Conservation (phyloP, 2,329 filamentous ascomycete species). For the Penicillium olsonii region DNA sequence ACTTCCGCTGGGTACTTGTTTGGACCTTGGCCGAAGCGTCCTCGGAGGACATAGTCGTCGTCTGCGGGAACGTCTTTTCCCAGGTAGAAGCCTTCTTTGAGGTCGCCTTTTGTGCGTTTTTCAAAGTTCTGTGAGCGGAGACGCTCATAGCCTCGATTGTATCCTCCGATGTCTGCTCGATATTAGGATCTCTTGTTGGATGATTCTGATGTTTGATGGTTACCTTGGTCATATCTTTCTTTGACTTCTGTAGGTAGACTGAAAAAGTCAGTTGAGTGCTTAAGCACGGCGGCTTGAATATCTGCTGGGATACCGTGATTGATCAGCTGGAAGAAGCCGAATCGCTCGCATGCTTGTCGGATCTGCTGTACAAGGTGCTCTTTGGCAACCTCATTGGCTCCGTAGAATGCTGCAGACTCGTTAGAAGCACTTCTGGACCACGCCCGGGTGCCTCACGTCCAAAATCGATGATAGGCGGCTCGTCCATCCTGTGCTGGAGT, state of each 20-base stretch:
- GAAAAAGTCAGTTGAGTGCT: conserved; percentile 51
- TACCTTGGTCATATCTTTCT: conserved; percentile 25
- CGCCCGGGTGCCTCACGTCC: not conserved
- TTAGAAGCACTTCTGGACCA: not conserved
- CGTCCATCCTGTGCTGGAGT: conserved; percentile 1
- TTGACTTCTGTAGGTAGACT: conserved; percentile 36
- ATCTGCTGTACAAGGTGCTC: conserved; percentile 35
- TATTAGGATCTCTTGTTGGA: not conserved
- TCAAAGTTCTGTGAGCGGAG: conserved; percentile 30
- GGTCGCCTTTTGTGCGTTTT: conserved; percentile 23
- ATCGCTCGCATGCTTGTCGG: conserved; percentile 47
- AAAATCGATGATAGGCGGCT: conserved; percentile 3
- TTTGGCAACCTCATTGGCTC: not conserved
- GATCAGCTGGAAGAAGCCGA: conserved; percentile 57
- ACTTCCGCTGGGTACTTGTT: conserved; percentile 22
- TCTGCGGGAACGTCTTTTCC: conserved; percentile 20
- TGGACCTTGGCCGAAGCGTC: conserved; percentile 22
- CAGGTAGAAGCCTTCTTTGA: conserved; percentile 34
- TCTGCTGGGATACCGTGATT: conserved; percentile 48
- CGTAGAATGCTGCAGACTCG: conserved; percentile 1
- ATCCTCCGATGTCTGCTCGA: conserved; percentile 7
- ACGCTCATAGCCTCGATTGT: conserved; percentile 28
- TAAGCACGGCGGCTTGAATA: conserved; percentile 46
- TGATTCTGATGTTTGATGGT: too few species aligned
- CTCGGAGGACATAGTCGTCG: conserved; percentile 16